phyloP scores from a whole-genome alignment of 2,329 filamentous ascomycete genomes.

The Leptographium procerum region DNA sequence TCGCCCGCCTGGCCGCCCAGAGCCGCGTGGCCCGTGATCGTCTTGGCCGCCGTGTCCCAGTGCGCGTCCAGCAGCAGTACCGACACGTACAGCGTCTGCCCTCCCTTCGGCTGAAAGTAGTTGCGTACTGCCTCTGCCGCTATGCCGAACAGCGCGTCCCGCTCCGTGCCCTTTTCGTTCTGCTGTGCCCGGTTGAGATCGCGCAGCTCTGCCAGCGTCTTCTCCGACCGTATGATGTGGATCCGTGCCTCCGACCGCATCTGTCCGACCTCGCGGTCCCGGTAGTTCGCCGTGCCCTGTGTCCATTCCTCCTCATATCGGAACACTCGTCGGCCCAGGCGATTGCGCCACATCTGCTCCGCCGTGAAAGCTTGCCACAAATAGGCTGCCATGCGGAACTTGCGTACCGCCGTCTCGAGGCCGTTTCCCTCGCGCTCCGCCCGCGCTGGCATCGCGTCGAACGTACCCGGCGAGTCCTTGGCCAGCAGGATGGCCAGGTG shows the following conservation, averaged over 20 bases:
- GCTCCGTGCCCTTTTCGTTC: constrained; percentile 54
- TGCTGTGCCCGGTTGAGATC: constrained; percentile 72
- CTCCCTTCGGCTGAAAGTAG: constrained; percentile 62
- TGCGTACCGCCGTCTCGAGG: constrained; percentile 68
- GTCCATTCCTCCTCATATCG: constrained; percentile 95
- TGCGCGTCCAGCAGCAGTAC: constrained; percentile 78
- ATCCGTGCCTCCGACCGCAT: constrained; percentile 89
- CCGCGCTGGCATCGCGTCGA: constrained; percentile 68
- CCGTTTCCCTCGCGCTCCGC: constrained; percentile 70
- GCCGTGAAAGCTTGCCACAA: constrained; percentile 96
- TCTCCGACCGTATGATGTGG: constrained; percentile 71
- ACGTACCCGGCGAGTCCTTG: constrained; percentile 78
- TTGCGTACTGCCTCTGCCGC: constrained; percentile 66
- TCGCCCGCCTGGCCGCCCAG: constrained; percentile 65
- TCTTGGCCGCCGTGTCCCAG: constrained; percentile 64
- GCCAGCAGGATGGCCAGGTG: constrained; percentile 81
- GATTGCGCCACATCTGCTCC: constrained; percentile 89
- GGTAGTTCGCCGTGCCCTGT: constrained; percentile 63
- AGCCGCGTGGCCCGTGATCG: constrained; percentile 70
- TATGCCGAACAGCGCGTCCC: constrained; percentile 64
- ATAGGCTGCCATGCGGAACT: constrained; percentile 91
- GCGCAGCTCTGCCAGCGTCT: constrained; percentile 74
- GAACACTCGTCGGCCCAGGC: constrained; percentile 74
- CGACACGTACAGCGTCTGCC: constrained; percentile 81
- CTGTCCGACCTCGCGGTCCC: constrained; percentile 56